These are phyloP conservation scores for Taphrina confusa DNA, from an alignment of 1,139 yeast genomes.

Conservation along the genomic window DNA sequence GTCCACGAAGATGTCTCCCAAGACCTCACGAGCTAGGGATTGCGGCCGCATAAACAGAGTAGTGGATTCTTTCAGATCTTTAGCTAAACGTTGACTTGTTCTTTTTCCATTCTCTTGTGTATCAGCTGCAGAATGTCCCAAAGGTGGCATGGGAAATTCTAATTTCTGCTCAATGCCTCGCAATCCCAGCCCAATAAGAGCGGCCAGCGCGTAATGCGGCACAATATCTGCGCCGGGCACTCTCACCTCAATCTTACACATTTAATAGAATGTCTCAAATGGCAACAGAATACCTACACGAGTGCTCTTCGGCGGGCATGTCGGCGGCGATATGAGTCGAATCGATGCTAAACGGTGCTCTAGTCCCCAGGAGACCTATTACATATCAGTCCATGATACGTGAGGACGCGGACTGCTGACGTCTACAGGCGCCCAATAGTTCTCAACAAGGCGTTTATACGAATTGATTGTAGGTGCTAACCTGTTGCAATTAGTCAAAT, in stretches of 20 bases:
- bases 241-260: conserved; percentile 46
- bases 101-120: conserved; percentile 34
- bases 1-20: conserved; percentile 48
- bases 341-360: conserved; percentile 49
- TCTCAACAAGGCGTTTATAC: conserved; percentile 48
- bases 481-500: background rate
- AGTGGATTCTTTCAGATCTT: conserved; percentile 44
- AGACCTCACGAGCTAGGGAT: conserved; percentile 46
- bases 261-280: background rate
- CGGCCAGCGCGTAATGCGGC: conserved; percentile 48
- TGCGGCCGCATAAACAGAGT: conserved; percentile 43
- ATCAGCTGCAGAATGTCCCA: conserved; percentile 39
- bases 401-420: conserved; percentile 36
- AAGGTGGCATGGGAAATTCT: conserved; percentile 44
- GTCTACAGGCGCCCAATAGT: conserved; percentile 49
- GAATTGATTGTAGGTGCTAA: conserved; percentile 46
- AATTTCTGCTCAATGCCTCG: conserved; percentile 46
- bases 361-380: conserved; percentile 46
- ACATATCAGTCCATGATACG: background rate
- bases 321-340: conserved; percentile 46
- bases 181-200: conserved; percentile 47
- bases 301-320: conserved; percentile 44
- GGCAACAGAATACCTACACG: conserved; percentile 8
- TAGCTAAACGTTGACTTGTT: conserved; percentile 43
- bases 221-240: conserved; percentile 50